Conservation (phyloP, 768 basidiomycete species). For the Tricholoma furcatifolium region DNA sequence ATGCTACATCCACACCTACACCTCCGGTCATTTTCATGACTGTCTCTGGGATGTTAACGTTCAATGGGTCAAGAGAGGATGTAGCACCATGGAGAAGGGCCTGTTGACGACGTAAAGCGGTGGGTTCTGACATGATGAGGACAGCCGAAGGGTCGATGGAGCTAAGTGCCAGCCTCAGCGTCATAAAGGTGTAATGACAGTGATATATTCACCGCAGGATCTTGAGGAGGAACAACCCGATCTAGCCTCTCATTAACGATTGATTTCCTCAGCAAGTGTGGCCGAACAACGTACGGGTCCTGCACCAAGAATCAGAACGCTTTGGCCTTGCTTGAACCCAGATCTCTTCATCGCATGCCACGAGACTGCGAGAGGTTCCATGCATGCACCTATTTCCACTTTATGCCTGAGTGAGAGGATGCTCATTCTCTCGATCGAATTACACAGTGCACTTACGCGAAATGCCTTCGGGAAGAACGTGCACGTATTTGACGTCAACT, state of each 20-base stretch:
- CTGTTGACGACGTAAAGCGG: slow-evolving; percentile 33
- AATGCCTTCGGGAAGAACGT: slow-evolving; percentile 36
- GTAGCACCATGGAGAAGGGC: slow-evolving; percentile 38
- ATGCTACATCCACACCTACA: slow-evolving; percentile 45
- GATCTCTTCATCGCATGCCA: slow-evolving; percentile 44
- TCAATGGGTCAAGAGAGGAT: slow-evolving; percentile 33
- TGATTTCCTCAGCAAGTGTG: background rate
- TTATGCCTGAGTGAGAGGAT: background rate
- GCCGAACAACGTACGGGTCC: slow-evolving; percentile 19
- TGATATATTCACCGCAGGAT: slow-evolving; percentile 28
- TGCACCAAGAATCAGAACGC: slow-evolving; percentile 38
- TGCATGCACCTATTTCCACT: slow-evolving; percentile 48
- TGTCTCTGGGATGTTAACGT: slow-evolving; percentile 23
- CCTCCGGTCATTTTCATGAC: slow-evolving; percentile 27
- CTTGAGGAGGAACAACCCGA: slow-evolving; percentile 38
- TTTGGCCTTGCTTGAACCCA: slow-evolving; percentile 34
- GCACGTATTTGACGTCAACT: slow-evolving; percentile 32
- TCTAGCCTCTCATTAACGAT: slow-evolving; percentile 26
- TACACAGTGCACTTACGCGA: slow-evolving; percentile 27
- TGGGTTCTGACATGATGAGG: slow-evolving; percentile 42
- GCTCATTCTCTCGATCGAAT: background rate
- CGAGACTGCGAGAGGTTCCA: slow-evolving; percentile 47
- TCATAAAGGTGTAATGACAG: background rate
- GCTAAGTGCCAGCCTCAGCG: slow-evolving; percentile 12
- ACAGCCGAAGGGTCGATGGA: slow-evolving; percentile 24